phyloP scores from a whole-genome alignment of 345 rosid species.

The Eutrema yunnanense region DNA sequence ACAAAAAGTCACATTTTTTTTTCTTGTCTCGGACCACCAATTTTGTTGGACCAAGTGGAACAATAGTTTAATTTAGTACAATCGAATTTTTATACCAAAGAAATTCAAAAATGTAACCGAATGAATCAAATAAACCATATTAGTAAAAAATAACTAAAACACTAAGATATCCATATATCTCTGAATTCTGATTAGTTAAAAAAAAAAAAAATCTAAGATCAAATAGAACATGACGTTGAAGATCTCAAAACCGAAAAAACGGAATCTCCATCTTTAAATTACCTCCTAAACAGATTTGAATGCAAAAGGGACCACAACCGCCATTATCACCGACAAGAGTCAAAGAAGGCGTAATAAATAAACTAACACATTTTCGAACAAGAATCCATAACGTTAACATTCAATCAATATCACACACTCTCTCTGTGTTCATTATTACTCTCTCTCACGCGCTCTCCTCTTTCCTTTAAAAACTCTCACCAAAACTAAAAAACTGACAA shows the following conservation, averaged over 20 bases:
- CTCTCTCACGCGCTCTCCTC: constrained; percentile 16
- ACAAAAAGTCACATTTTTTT: too few relatives aligned
- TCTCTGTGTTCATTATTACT: constrained; percentile 16
- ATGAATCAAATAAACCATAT: too few relatives aligned
- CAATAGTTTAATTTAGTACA: neutral
- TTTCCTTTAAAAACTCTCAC: neutral
- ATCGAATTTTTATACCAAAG: neutral
- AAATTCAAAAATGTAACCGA: neutral
- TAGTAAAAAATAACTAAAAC: too few relatives aligned
- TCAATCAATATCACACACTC: constrained; percentile 26
- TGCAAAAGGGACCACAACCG: constrained; percentile 28
- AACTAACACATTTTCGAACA: constrained; percentile 28
- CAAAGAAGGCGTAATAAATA: constrained; percentile 18
- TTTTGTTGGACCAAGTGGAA: too few relatives aligned
- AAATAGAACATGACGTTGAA: neutral
- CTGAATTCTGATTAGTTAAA: neutral
- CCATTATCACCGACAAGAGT: constrained; percentile 28
- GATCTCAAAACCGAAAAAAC: neutral
- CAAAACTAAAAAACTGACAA: neutral
- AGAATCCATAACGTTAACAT: constrained; percentile 29
- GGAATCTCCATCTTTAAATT: constrained; percentile 3
- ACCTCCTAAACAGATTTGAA: constrained; percentile 16
- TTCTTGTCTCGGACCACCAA: too few relatives aligned
- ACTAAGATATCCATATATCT: neutral
- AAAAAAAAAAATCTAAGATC: neutral